Evolutionary conservation across 2,329 filamentous ascomycete species (phyloP).

Genomic region (Colletotrichum chrysophilum): DNA sequence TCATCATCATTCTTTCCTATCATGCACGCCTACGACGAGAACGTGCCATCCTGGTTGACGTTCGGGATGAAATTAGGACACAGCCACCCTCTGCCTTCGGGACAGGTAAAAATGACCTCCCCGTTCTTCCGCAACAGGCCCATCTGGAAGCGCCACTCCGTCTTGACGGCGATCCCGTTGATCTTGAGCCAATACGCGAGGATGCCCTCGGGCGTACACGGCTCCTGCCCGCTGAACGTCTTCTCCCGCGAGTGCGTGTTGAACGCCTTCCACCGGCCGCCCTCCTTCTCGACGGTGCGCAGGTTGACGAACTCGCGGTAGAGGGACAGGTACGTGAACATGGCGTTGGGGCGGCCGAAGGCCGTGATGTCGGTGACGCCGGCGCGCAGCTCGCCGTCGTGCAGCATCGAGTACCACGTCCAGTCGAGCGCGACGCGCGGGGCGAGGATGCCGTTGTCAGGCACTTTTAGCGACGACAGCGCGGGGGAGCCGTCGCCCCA

Average conservation of each 20-base stretch:
- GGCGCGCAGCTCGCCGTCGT: conserved; percentile 23
- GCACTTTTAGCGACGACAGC: conserved; percentile 13
- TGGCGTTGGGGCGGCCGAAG: conserved; percentile 20
- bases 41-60: conserved; percentile 15
- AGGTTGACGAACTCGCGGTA: conserved; percentile 22
- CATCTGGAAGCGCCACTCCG: conserved; percentile 25
- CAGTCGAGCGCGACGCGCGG: conserved; percentile 25
- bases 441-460: conserved; percentile 19
- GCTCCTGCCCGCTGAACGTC: conserved; percentile 12
- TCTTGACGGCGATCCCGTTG: conserved; percentile 24
- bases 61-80: conserved; percentile 20
- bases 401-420: conserved; percentile 26
- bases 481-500: conserved; percentile 17
- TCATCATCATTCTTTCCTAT: background rate
- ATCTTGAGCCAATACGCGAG: conserved; percentile 23
- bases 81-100: conserved; percentile 16
- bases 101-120: conserved; percentile 22
- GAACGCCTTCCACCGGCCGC: conserved; percentile 20
- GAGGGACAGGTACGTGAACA: conserved; percentile 24
- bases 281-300: conserved; percentile 12
- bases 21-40: background rate
- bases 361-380: conserved; percentile 26
- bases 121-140: conserved; percentile 19
- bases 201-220: conserved; percentile 22
- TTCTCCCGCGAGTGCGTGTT: conserved; percentile 22